Evolutionary conservation across 2,329 filamentous ascomycete species (phyloP), one percentile per base, ranked within the genome.

Genomic region (Drechslera avenae): DNA sequence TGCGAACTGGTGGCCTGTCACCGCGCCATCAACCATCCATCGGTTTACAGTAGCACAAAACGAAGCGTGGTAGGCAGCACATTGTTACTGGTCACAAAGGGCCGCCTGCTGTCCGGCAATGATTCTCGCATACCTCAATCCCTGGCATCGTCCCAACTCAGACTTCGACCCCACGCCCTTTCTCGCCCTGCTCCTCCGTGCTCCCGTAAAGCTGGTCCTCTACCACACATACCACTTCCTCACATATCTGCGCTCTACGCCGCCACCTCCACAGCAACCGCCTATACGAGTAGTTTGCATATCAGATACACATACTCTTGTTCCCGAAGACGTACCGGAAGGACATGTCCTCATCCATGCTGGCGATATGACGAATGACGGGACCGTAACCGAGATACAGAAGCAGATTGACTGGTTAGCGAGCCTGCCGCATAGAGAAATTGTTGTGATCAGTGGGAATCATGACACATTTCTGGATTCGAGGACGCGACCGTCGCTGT

Each of bases 341-440:
- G 92, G 91, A 48, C 91, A 97, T 71, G 79, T 97, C 17, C 83
- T 97, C 40, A 88, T 97, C 62, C 93, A 97, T 69, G 89, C 91
- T 2, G 93, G 93, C 31, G 93, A 97, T 75, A 79, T 96, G 64
- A 88, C 87, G 46, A 86, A 90, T 61, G 78, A 79, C 17, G 93
- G 93, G 32, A 88, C 85, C 7, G 81, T 84, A 0, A 78, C 78
- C 10, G 87, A 91, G 54, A 86, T 97, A 48, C 91, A 96, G 76
- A 78, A 76, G n/a, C 88, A 94, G 64, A 79, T 97, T 35, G 84
- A 96, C 76, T 97, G 91, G 91, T 79, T 97, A 10, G 82, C 80
- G 39, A 78, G 78, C 3, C 81, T 92, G 6, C 89, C 90, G 0
- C 91, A 96, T 67, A 75, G 76, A 30, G 82, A 95, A 72, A 96